Base-by-base conservation (phyloP, 106 monocot species). In the Apostasia shenzhenica region DNA sequence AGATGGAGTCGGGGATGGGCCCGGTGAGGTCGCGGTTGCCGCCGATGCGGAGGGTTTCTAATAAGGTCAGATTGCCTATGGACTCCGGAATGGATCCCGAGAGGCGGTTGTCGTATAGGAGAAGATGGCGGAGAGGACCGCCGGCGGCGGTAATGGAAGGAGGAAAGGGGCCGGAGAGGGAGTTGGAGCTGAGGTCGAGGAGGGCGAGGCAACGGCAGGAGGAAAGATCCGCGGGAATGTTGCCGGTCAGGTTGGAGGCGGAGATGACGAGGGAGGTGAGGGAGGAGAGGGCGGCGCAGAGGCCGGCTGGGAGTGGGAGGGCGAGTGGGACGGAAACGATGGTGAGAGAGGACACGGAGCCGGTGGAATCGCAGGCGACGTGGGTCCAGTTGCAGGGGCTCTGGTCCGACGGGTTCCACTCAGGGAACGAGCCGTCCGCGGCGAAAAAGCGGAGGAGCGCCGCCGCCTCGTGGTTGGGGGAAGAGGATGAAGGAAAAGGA, bases 1-100 rank as follows among this genome's bases (percentile, higher is more conserved):
- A 82, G 26, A 97, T 39, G 41, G 86, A 78, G 13, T 67, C 76
- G 4, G 95, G 95, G 37, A 97, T 87, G 9, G 61, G 67, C 1
- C 95, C 95, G 51, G 73, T 72, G 54, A 97, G 49, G 70, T 89
- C 91, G 6, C 67, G 79, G 77, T 97, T 97, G 42, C 95, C 95
- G 2, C 95, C 95, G 71, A 67, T 52, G 41, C 95, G 88, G 12
- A 97, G 75, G 56, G 81, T 61, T 47, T 89, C 80, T 41, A 97
- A 76, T n/a, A 65, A 14, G 5, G 81, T 26, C 51, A 89, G 82
- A 13, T 82, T 72, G 59, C 89, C 86, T 40, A 97, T 69, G 47
- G 83, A 73, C 26, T 67, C 57, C 0, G 95, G 92, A 11, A 97
- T 26, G 41, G 64, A 26, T 8, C 92, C 95, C 51, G 80, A 75